Evolutionary conservation across 306 rosid species (phyloP), one percentile per base, ranked within the genome.

Genomic region (Castanea mollissima): DNA sequence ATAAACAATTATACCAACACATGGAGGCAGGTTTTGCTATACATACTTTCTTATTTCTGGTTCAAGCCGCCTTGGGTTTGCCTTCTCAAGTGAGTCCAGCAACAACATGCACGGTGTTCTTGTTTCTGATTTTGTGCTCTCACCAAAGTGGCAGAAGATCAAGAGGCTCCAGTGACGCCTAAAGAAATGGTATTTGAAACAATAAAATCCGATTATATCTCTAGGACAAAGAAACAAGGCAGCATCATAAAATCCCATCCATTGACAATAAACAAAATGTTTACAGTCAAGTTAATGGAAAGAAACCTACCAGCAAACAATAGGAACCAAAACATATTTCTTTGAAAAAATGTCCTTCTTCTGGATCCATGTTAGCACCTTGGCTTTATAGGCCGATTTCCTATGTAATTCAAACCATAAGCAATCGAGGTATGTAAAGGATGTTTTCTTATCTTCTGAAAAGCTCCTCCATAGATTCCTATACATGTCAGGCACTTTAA

Each of bases 161-260:
- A 93, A 77, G 79, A 93, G 91, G 84, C 81, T 88, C 98, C 98
- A 91, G 69, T 93, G 97, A 55, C 80, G 76, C 98, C 97, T 93
- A 55, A 52, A 73, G 75, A n/a, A 55, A 69, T 71, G 69, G 19
- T 78, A 81, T 78, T 76, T 81, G 55, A 71, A 69, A 74, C 35
- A 49, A 84, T 75, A 71, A 60, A 68, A 68, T 68, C 44, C 23
- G 2, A 32, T 68, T 46, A 12, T 18, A 34, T 19, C 51, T 35
- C 13, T 8, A 9, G 29, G 52, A 21, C 49, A 68, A 35, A 68
- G 52, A 35, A 68, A 35, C 29, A 68, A 65, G 14, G 8, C 21
- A 31, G 8, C 18, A 55, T 65, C 68, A 69, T 29, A 35, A 31
- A 23, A 69, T 73, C 64, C 70, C 29, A 54, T 55, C 44, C 27